Percentiles rank a stretch among this genome's conserved stretches.
These are phyloP conservation scores for Zygosaccharomyces bailii DNA, from an alignment of 805 yeast species.

Conservation along the genomic window DNA sequence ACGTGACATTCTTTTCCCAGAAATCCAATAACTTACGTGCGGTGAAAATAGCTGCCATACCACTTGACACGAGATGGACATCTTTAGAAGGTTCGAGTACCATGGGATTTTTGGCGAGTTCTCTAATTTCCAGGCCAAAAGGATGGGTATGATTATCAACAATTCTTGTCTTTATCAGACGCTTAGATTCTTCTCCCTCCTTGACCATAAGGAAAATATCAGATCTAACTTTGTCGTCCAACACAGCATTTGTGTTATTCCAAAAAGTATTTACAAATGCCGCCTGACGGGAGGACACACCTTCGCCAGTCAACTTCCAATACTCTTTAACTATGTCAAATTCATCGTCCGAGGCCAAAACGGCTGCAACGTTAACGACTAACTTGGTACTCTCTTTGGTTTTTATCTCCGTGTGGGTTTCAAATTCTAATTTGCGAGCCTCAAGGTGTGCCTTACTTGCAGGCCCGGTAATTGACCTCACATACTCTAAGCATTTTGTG, in stretches of 20 bases:
- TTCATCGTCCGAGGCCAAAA: slow-evolving; percentile 59
- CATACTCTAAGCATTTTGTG: slow-evolving; percentile 69
- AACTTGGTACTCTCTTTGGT: slow-evolving; percentile 51
- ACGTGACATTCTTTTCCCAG: slow-evolving; percentile 12
- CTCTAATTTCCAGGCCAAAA: slow-evolving; percentile 9
- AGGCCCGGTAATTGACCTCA: slow-evolving; percentile 36
- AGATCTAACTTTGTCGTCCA: too few relatives aligned
- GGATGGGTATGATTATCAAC: slow-evolving; percentile 16
- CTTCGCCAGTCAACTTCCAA: slow-evolving; percentile 58
- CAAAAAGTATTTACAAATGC: slow-evolving; percentile 6
- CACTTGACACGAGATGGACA: slow-evolving; percentile 75
- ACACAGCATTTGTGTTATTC: too few relatives aligned
- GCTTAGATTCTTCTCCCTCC: slow-evolving; percentile 13
- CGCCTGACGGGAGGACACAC: slow-evolving; percentile 20
- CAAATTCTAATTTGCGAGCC: slow-evolving; percentile 10
- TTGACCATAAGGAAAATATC: slow-evolving; percentile 2
- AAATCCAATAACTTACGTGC: slow-evolving; percentile 49
- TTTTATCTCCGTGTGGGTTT: slow-evolving; percentile 42
- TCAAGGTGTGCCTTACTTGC: slow-evolving; percentile 16
- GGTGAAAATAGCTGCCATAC: slow-evolving; percentile 82
- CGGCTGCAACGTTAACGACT: slow-evolving; percentile 59
- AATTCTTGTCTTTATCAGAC: slow-evolving; percentile 13
- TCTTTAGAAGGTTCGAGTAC: slow-evolving; percentile 43
- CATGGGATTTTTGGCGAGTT: slow-evolving; percentile 27
- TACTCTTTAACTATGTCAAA: slow-evolving; percentile 68